A percentile compares a stretch with the other conserved stretches of the same genome.
Evolutionary conservation across 306 rosid genomes (phyloP).

Genomic region (Clitoria ternatea): DNA sequence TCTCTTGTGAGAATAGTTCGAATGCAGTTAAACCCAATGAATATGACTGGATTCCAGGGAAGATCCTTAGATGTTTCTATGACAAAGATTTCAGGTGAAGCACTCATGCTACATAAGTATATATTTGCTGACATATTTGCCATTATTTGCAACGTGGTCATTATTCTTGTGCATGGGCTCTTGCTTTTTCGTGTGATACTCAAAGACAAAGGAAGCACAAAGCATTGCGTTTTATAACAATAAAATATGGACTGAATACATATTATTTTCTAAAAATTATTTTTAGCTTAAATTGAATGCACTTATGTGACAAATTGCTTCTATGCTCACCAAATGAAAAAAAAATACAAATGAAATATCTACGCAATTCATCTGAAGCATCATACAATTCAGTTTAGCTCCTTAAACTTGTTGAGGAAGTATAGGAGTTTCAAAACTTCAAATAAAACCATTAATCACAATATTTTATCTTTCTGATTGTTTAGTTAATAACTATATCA

Average conservation of each 20-base stretch:
- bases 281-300: background rate
- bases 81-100: constrained; percentile 95
- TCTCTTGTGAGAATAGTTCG: constrained; percentile 53
- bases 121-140: background rate
- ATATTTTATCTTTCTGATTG: background rate
- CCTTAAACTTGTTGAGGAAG: background rate
- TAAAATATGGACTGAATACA: background rate
- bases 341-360: background rate
- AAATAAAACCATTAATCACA: background rate
- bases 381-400: background rate
- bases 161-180: background rate
- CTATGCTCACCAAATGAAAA: background rate
- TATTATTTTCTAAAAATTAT: background rate
- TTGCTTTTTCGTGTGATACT: background rate
- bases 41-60: constrained; percentile 88
- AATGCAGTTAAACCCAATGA: constrained; percentile 41
- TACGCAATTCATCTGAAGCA: background rate
- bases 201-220: background rate
- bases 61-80: constrained; percentile 85
- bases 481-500: background rate
- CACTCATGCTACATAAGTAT: background rate
- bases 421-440: background rate
- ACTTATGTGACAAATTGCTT: background rate
- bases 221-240: background rate
- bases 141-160: constrained; percentile 13